A percentile compares a stretch with the other conserved stretches of the same genome.
phyloP scores from a whole-genome alignment of 2,329 filamentous ascomycete species.

The Cytospora leucostoma region DNA sequence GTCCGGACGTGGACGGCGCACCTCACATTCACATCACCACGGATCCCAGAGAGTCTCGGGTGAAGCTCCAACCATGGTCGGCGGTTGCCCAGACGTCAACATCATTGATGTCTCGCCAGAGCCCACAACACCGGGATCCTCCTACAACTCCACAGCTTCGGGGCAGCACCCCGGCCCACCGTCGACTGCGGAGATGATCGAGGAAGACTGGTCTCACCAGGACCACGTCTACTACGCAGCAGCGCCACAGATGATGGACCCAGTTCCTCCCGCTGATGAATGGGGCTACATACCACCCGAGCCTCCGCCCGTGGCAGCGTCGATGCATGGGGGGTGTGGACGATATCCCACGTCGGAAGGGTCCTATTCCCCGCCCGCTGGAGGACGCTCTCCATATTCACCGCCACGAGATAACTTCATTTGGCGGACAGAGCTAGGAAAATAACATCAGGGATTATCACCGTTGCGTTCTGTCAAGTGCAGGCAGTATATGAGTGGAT shows the following conservation, averaged over 20 bases:
- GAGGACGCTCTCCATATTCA: conserved; percentile 37
- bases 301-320: neutral
- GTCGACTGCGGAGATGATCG: neutral
- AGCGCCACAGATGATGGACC: neutral
- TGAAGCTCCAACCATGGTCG: neutral
- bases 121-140: neutral
- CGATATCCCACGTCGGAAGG: neutral
- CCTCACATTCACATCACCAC: neutral
- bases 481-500: neutral
- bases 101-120: neutral
- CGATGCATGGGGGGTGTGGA: neutral
- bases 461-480: neutral
- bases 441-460: neutral
- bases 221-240: neutral
- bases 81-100: neutral
- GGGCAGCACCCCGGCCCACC: neutral
- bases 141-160: neutral
- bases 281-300: neutral
- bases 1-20: neutral
- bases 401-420: conserved; percentile 30
- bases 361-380: neutral
- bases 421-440: neutral
- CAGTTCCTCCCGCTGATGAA: neutral
- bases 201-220: neutral
- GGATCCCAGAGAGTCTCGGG: neutral